Conservation (phyloP, 805 yeast species). For the Alloascoidea africana region DNA sequence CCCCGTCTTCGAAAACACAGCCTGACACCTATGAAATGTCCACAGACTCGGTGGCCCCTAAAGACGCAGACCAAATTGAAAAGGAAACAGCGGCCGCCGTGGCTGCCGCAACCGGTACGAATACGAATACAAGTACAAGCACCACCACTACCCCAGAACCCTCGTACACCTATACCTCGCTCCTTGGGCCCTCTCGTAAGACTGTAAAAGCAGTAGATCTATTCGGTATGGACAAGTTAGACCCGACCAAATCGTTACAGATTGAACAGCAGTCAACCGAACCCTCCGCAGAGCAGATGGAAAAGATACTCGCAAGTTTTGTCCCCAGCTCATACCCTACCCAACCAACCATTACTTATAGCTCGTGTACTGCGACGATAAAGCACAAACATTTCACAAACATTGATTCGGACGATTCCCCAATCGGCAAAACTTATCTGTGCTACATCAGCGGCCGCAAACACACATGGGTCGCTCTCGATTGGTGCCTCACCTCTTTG, state of each 20-base stretch:
- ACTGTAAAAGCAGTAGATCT: neutral
- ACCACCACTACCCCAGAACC: neutral
- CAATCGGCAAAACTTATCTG: neutral
- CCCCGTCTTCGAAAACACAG: constrained; percentile 1
- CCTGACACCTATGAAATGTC: too few relatives aligned
- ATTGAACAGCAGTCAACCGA: neutral
- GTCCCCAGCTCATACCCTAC: neutral
- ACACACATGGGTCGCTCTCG: neutral
- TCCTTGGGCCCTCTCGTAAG: neutral
- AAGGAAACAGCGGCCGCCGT: neutral
- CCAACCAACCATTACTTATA: neutral
- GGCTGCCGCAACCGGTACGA: too few relatives aligned
- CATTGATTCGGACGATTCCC: neutral
- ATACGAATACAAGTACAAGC: neutral
- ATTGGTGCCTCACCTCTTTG: neutral
- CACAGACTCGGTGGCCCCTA: too few relatives aligned
- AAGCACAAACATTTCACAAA: neutral
- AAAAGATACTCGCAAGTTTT: neutral
- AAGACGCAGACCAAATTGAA: neutral
- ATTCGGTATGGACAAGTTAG: neutral
- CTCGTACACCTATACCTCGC: neutral
- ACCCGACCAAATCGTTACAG: neutral
- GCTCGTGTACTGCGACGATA: neutral
- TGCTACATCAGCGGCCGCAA: neutral
- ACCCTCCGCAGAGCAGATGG: neutral